Evolutionary conservation across 805 yeast species (phyloP).

Genomic region (Maudiozyma serrabonitensis): DNA sequence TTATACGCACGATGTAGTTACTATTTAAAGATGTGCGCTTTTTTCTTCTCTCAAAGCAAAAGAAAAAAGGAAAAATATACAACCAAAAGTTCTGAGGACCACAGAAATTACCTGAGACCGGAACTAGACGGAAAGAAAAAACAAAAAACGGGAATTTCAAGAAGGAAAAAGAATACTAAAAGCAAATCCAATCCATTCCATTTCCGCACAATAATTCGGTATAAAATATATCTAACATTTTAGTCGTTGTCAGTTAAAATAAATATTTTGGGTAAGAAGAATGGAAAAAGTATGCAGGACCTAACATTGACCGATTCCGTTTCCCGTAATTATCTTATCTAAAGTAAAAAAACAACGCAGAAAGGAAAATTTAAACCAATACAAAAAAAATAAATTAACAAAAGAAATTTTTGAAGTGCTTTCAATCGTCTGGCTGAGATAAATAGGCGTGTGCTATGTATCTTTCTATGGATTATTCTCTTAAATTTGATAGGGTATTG

Average conservation of each 20-base stretch:
- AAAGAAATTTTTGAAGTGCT: too few species aligned
- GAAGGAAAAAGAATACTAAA: neutral
- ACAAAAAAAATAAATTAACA: too few species aligned
- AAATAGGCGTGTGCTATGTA: too few species aligned
- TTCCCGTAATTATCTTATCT: neutral
- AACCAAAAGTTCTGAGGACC: too few species aligned
- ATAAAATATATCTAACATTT: neutral
- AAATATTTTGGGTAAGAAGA: neutral
- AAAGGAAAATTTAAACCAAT: too few species aligned
- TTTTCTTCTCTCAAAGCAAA: too few species aligned
- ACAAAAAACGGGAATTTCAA: neutral
- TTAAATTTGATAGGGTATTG: too few species aligned
- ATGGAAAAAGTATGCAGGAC: neutral
- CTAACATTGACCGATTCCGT: too few species aligned
- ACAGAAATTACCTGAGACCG: neutral
- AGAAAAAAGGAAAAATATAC: too few species aligned
- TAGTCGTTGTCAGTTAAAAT: neutral
- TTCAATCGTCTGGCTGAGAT: too few species aligned
- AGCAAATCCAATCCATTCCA: neutral
- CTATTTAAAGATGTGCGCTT: too few species aligned
- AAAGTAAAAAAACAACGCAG: neutral
- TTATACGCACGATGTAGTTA: neutral
- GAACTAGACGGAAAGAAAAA: neutral
- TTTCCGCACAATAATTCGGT: neutral
- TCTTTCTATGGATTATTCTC: too few species aligned